Percentiles rank a stretch among this genome's conserved stretches.
These are phyloP conservation scores for Incumbomyces lentus DNA, from an alignment of 2,329 filamentous ascomycete genomes.

Conservation along the genomic window DNA sequence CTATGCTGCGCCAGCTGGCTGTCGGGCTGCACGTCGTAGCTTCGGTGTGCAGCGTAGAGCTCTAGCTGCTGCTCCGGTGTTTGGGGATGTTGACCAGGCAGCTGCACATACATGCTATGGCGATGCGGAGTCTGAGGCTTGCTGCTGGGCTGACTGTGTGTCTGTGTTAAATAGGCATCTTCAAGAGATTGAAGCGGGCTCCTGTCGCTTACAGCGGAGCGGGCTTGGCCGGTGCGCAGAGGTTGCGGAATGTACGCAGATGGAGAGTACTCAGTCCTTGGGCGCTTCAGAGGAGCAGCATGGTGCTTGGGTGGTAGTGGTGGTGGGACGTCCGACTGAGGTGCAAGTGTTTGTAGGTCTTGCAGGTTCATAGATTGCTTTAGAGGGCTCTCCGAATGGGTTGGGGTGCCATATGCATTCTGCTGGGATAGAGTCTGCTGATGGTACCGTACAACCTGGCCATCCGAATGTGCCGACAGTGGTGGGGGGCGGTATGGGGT, in stretches of 20 bases:
- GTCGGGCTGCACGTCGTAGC: conserved; percentile 6
- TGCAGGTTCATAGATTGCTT: conserved; percentile 22
- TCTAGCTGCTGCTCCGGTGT: conserved; percentile 4
- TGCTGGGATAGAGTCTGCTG: conserved; percentile 7
- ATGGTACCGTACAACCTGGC: conserved; percentile 5
- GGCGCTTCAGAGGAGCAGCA: conserved; percentile 9
- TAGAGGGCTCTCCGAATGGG: conserved; percentile 22
- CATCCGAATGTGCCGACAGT: conserved; percentile 6
- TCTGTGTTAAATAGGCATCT: conserved; percentile 12
- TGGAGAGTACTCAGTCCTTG: conserved; percentile 5
- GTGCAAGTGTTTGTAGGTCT: conserved; percentile 14
- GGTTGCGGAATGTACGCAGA: conserved; percentile 7
- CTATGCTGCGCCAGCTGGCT: background rate
- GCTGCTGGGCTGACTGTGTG: background rate
- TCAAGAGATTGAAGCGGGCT: conserved; percentile 21
- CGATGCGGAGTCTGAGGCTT: background rate
- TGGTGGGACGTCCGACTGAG: conserved; percentile 11
- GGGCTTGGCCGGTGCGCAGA: conserved; percentile 9
- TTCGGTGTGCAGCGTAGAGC: conserved; percentile 3
- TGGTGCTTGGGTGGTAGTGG: conserved; percentile 10
- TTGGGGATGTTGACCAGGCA: background rate
- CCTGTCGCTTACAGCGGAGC: conserved; percentile 13
- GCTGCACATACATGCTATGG: background rate
- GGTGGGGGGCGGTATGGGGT: conserved; percentile 11
- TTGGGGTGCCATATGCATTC: conserved; percentile 17